These are phyloP conservation scores for Mortierella sp. DNA, from an alignment of 371 early-diverging fungal genomes.

Conservation along the genomic window DNA sequence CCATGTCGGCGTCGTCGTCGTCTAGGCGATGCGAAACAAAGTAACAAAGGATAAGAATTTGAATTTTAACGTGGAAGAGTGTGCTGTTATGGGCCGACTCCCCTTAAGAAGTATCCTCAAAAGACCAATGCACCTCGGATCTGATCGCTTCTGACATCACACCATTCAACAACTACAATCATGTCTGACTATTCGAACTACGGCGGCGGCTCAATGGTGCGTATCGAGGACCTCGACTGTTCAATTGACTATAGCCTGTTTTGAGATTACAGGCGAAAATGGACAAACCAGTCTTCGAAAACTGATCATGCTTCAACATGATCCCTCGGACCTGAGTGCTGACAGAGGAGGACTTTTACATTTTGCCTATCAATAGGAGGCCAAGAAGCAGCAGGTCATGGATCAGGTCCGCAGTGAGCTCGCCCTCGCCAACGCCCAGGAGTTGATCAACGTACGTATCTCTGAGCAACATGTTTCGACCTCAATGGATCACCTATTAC, in stretches of 20 bases:
- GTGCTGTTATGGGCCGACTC: no score
- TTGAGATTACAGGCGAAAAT: neutral
- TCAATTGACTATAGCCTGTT: neutral
- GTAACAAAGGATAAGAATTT: neutral
- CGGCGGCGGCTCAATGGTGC: conserved; percentile 57
- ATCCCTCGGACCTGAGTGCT: neutral
- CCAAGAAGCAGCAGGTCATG: conserved; percentile 88
- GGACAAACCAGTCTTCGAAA: neutral
- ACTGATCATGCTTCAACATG: neutral
- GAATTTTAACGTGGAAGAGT: no score
- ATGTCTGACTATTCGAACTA: conserved; percentile 58
- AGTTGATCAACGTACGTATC: conserved; percentile 80
- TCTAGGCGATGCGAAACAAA: neutral
- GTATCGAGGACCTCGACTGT: neutral
- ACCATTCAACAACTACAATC: conserved; percentile 17
- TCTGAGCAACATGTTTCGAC: neutral
- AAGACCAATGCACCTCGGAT: no score
- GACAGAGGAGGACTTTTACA: neutral
- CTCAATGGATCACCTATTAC: neutral
- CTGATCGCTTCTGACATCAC: conserved; percentile 6
- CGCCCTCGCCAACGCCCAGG: conserved; percentile 90
- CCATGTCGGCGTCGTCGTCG: conserved; percentile 37
- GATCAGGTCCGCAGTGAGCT: conserved; percentile 87
- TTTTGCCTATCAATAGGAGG: conserved; percentile 47
- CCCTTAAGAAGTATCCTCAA: no score